Percentiles rank a stretch among this genome's conserved stretches.
These are phyloP conservation scores for Backusella psychrophila DNA, from an alignment of 192 early-diverging fungal species.

Conservation along the genomic window DNA sequence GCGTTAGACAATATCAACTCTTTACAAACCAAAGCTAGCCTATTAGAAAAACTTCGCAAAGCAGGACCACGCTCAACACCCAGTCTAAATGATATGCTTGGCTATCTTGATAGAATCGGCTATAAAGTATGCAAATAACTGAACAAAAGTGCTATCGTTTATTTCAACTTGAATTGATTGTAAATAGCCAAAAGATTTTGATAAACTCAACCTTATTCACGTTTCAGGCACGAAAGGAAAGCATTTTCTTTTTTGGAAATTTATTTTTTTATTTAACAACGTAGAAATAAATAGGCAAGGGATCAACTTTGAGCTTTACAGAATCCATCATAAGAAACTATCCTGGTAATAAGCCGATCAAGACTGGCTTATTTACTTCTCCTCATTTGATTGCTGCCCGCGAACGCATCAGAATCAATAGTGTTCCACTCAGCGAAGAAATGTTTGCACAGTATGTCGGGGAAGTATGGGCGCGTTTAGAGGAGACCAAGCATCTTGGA, in stretches of 20 bases:
- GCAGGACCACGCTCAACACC: slow-evolving; percentile 58
- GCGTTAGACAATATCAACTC: slow-evolving; percentile 79
- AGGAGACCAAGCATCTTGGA: background rate
- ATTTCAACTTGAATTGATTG: too few species aligned
- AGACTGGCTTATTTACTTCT: slow-evolving; percentile 84
- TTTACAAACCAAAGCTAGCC: slow-evolving; percentile 85
- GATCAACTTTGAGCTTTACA: slow-evolving; percentile 79
- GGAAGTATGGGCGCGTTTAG: slow-evolving; percentile 68
- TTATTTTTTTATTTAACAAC: too few species aligned
- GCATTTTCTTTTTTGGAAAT: too few species aligned
- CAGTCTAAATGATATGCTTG: slow-evolving; percentile 62
- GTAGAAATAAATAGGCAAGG: too few species aligned
- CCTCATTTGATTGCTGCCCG: slow-evolving; percentile 91
- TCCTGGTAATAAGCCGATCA: slow-evolving; percentile 6
- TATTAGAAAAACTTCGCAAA: slow-evolving; percentile 71
- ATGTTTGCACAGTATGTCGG: slow-evolving; percentile 85
- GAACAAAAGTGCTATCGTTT: background rate
- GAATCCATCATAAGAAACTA: slow-evolving; percentile 70
- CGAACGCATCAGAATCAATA: slow-evolving; percentile 93
- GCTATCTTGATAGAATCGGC: slow-evolving; percentile 64
- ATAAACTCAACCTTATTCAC: slow-evolving; percentile 77
- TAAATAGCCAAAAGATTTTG: slow-evolving; percentile 55
- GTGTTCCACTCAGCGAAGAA: slow-evolving; percentile 67
- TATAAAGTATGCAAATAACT: slow-evolving; percentile 53
- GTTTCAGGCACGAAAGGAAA: slow-evolving; percentile 88